Evolutionary conservation across 2,329 filamentous ascomycete genomes (phyloP).

Genomic region (Xylariaceae sp.): DNA sequence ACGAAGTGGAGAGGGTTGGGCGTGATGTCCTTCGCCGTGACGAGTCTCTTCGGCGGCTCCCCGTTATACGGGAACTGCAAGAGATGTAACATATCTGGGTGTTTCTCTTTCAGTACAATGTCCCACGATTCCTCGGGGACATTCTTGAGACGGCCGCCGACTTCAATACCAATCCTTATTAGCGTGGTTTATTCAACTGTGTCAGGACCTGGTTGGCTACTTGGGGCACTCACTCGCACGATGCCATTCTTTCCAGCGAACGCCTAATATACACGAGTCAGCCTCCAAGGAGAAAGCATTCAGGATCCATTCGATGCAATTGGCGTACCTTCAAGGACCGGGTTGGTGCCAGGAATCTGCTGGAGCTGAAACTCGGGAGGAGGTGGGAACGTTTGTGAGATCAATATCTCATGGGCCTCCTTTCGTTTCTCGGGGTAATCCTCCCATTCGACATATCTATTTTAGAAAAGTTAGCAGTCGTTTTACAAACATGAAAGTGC

Average conservation of each 20-base stretch:
- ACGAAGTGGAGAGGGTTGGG: constrained; percentile 57
- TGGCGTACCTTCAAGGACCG: constrained; percentile 46
- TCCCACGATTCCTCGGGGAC: constrained; percentile 56
- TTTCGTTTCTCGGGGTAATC: constrained; percentile 62
- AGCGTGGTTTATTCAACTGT: not conserved
- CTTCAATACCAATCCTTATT: constrained; percentile 2
- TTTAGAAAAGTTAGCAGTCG: constrained; percentile 16
- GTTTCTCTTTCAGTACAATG: constrained; percentile 51
- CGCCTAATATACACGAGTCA: constrained; percentile 12
- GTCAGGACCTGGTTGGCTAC: not conserved
- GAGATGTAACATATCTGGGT: constrained; percentile 55
- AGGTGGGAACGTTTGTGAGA: constrained; percentile 44
- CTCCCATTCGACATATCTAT: constrained; percentile 62
- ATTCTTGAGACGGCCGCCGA: constrained; percentile 39
- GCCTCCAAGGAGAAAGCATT: not conserved
- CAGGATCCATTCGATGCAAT: not conserved
- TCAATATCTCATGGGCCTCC: constrained; percentile 50
- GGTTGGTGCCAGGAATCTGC: constrained; percentile 52
- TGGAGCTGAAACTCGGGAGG: constrained; percentile 52
- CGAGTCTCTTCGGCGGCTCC: constrained; percentile 53
- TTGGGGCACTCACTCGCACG: constrained; percentile 33
- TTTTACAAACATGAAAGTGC: not conserved
- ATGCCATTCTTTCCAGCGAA: constrained; percentile 54
- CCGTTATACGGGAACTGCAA: constrained; percentile 62
- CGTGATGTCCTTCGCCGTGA: constrained; percentile 51